Evolutionary conservation across 2,329 filamentous ascomycete genomes (phyloP).

Genomic region (Phialophora tarda): DNA sequence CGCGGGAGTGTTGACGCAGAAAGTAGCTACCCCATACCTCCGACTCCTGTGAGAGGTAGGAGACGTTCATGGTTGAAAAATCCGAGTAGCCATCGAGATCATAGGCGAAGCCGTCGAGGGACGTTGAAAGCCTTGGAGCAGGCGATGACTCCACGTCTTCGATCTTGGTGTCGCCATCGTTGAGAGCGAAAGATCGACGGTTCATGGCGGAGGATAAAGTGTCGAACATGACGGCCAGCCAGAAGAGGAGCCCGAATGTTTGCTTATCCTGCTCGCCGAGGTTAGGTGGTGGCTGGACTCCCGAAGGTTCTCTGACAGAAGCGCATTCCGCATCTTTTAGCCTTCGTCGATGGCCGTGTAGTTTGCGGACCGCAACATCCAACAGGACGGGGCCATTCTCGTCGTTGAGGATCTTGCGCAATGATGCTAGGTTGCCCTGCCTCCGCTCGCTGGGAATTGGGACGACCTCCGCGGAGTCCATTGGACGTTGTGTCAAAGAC

Average conservation of each 20-base stretch:
- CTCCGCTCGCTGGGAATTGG: not conserved
- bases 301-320: not conserved
- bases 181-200: conserved; percentile 52
- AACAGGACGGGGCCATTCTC: conserved; percentile 19
- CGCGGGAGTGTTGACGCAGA: conserved; percentile 35
- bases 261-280: conserved; percentile 45
- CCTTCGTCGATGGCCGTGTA: conserved; percentile 24
- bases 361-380: conserved; percentile 26
- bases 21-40: conserved; percentile 51
- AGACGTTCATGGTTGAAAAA: conserved; percentile 16
- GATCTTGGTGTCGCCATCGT: conserved; percentile 55
- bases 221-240: conserved; percentile 66
- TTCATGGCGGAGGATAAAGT: conserved; percentile 62
- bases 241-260: conserved; percentile 62
- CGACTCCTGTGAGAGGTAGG: conserved; percentile 23
- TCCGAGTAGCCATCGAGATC: conserved; percentile 30
- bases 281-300: not conserved
- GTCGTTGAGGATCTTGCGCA: conserved; percentile 22
- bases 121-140: conserved; percentile 15
- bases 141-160: conserved; percentile 20
- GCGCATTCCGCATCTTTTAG: conserved; percentile 13
- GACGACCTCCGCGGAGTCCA: conserved; percentile 35
- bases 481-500: conserved; percentile 52
- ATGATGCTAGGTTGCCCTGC: conserved; percentile 15
- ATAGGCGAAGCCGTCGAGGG: not conserved